Conservation (phyloP, 2,329 filamentous ascomycete species). For the Ceratocystis cubensis region DNA sequence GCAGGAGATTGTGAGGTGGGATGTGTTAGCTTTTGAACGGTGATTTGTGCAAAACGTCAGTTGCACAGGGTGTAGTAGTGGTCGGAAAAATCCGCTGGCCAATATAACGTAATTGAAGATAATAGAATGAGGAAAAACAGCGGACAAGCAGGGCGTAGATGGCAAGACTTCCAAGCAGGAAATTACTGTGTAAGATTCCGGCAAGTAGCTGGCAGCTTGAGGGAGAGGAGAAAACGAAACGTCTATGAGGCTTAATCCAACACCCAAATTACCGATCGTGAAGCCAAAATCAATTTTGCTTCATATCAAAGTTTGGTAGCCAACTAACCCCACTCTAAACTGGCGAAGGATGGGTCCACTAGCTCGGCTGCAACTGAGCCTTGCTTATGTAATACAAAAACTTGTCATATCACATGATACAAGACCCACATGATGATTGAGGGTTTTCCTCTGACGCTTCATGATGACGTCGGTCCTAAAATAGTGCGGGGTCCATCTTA, state of each 20-base stretch:
- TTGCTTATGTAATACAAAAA: neutral
- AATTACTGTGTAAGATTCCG: neutral
- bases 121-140: neutral
- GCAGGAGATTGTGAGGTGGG: neutral
- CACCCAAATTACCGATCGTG: conserved; percentile 4
- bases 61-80: neutral
- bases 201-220: neutral
- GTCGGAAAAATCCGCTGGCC: neutral
- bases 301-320: conserved; percentile 14
- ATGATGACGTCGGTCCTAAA: neutral
- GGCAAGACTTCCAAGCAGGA: neutral
- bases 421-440: neutral
- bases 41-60: neutral
- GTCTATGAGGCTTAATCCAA: conserved; percentile 7
- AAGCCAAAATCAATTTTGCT: conserved; percentile 15
- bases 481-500: conserved; percentile 1
- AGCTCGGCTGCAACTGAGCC: neutral
- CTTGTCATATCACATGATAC: neutral
- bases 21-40: neutral
- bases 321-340: conserved; percentile 2
- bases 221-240: neutral
- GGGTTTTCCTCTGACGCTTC: neutral
- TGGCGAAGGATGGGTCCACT: neutral
- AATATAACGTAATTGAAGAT: neutral
- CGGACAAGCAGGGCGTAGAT: neutral